Evolutionary conservation across 2,329 filamentous ascomycete genomes (phyloP), one percentile per base, ranked within the genome.

Genomic region (Scedosporium boydii): DNA sequence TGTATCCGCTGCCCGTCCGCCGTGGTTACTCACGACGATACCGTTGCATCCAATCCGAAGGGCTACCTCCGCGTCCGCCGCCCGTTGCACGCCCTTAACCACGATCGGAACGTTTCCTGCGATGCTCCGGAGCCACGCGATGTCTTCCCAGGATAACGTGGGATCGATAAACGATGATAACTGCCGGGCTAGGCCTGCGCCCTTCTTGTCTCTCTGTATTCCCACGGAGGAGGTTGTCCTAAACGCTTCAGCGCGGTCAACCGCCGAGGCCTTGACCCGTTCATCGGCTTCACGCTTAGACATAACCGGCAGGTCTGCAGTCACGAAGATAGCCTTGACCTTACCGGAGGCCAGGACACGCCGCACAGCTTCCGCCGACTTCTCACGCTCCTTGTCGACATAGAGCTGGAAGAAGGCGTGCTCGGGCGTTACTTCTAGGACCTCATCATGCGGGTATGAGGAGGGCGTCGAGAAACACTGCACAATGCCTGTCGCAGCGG

Each of bases 91-190:
- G 0, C 78, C 78, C 64, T 80, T 79, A 51, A 77, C 64, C 75
- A 76, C 79, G 57, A 80, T 80, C 62, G 80, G 73, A 71, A 83
- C 74, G 56, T 73, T 74, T 14, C 34, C 34, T 0, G 79, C 82
- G n/a, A 76, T 70, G 14, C 72, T 70, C 21, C 77, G 71, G 44
- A 84, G 68, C 80, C 80, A 84, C 0, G 76, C 73, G 38, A 84
- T 79, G 12, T 80, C 78, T 1, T 72, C 79, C 85, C 85, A 88
- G 0, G 29, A 53, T 2, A 64, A 12, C 3, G n/a, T 12, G 2
- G 62, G 56, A 29, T 66, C 65, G 38, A 66, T 66, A 38, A 64
- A 65, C 12, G 18, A 18, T 6, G 53, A 23, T 4, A 61, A 58
- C 51, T 61, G 58, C 12, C 64, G 58, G 3, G 60, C 64, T 21